Evolutionary conservation across 2,329 filamentous ascomycete species (phyloP), one percentile per base, ranked within the genome.

Genomic region (Ophiostoma novo-ulmi): DNA sequence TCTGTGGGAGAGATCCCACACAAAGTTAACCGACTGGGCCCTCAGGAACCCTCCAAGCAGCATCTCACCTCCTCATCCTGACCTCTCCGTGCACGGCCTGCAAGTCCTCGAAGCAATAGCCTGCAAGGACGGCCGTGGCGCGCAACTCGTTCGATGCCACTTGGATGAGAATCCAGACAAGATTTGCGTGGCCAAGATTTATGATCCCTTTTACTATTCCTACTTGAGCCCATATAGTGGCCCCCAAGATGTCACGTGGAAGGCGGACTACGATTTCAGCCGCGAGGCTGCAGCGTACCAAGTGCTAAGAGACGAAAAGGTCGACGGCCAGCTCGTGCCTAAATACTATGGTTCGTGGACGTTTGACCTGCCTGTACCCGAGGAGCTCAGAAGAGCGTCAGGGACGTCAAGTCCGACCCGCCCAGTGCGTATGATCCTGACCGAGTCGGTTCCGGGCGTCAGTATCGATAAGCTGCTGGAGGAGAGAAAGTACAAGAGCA

Each of bases 221-320:
- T 39, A 61, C 35, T 20, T 61, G 67, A 44, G 14, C 26, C 63
- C 4, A 41, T 58, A 39, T 31, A 26, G 48, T 11, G 68, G 26
- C n/a, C 63, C 65, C 48, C 4, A 31, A 38, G 67, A 69, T 31
- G n/a, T 72, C n/a, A 67, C 58, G 17, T 58, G 3, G 36, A 20
- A 10, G 36, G 68, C 70, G 13, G 71, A 71, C 68, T 11, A 48
- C n/a, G 44, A 70, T 35, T 71, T 70, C 26, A 55, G 58, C 38
- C 31, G 61, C 20, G 69, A 73, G 44, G 58, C 85, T 13, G 81
- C 84, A 11, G 91, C 92, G 0, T 97, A 95, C 78, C 82, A 87
- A 8, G 80, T 87, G 0, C 84, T 97, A 31, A 87, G 85, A 70
- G 83, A 86, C 72, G 90, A 90, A 0, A 87, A 90, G 74, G 84